A percentile compares a stretch with the other conserved stretches of the same genome.
phyloP scores from a whole-genome alignment of 495 filamentous ascomycete genomes.

The Penicillium bovifimosum region DNA sequence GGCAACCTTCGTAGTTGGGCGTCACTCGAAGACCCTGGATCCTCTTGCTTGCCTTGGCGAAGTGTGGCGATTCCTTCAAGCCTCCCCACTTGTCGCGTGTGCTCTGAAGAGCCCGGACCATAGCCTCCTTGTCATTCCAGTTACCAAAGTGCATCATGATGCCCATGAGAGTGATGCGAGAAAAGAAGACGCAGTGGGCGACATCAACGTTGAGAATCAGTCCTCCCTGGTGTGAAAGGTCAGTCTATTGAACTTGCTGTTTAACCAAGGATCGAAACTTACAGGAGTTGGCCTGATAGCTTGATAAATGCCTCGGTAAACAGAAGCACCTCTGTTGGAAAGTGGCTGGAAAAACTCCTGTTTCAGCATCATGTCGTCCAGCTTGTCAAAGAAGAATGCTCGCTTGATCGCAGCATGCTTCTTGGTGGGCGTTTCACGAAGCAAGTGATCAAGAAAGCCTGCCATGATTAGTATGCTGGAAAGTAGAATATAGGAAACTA shows the following conservation, averaged over 20 bases:
- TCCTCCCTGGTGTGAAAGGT: slow-evolving; percentile 36
- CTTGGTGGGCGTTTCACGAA: slow-evolving; percentile 68
- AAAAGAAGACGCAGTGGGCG: slow-evolving; percentile 38
- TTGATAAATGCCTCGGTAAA: slow-evolving; percentile 79
- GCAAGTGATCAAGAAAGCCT: slow-evolving; percentile 81
- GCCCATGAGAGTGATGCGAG: slow-evolving; percentile 30
- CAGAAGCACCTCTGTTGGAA: slow-evolving; percentile 53
- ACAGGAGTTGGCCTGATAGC: slow-evolving; percentile 65
- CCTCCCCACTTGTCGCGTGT: slow-evolving; percentile 19
- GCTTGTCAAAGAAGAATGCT: slow-evolving; percentile 59
- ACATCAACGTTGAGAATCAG: slow-evolving; percentile 75
- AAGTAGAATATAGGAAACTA: no score
- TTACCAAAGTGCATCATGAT: slow-evolving; percentile 24
- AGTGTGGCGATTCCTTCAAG: slow-evolving; percentile 14
- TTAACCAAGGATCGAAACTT: slow-evolving; percentile 17
- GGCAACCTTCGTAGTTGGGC: slow-evolving; percentile 53
- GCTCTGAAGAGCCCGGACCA: slow-evolving; percentile 17
- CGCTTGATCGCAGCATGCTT: slow-evolving; percentile 64
- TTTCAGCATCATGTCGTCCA: slow-evolving; percentile 23
- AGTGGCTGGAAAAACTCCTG: slow-evolving; percentile 10
- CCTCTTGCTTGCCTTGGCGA: slow-evolving; percentile 34
- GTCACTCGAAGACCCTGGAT: slow-evolving; percentile 62
- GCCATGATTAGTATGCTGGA: slow-evolving; percentile 15
- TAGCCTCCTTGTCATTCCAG: slow-evolving; percentile 16
- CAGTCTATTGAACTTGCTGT: background rate